A percentile compares a stretch with the other conserved stretches of the same genome.
Conservation (phyloP, 2,329 filamentous ascomycete genomes). For the Talaromyces marneffei region DNA sequence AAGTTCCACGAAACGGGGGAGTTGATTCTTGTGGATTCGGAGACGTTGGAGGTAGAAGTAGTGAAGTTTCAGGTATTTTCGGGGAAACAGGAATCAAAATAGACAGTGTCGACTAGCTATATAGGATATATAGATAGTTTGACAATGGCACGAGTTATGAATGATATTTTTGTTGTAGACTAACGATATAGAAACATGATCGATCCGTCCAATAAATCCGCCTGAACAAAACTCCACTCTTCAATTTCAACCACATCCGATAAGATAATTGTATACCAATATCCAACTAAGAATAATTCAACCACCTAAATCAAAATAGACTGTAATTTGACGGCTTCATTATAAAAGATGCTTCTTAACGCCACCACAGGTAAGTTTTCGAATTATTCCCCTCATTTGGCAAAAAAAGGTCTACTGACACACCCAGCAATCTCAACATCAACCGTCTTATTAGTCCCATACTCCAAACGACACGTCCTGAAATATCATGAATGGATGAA, state of each 20-base stretch:
- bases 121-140: not conserved
- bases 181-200: not conserved
- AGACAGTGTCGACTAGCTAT: not conserved
- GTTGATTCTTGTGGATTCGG: constrained; percentile 75
- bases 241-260: not conserved
- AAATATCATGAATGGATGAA: constrained; percentile 91
- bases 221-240: not conserved
- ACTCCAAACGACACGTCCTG: constrained; percentile 72
- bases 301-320: not conserved
- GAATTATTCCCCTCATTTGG: not conserved
- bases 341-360: constrained; percentile 30
- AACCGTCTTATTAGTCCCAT: constrained; percentile 71
- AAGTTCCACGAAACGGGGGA: constrained; percentile 73
- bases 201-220: not conserved
- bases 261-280: not conserved
- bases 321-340: not conserved
- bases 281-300: not conserved
- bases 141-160: constrained; percentile 4
- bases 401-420: not conserved
- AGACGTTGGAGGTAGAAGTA: constrained; percentile 72
- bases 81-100: constrained; percentile 31
- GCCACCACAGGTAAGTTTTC: constrained; percentile 28
- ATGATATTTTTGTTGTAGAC: not conserved
- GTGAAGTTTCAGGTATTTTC: constrained; percentile 52
- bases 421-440: constrained; percentile 61